Conservation (phyloP, 305 asterid genomes). For the Solanum hybrid region DNA sequence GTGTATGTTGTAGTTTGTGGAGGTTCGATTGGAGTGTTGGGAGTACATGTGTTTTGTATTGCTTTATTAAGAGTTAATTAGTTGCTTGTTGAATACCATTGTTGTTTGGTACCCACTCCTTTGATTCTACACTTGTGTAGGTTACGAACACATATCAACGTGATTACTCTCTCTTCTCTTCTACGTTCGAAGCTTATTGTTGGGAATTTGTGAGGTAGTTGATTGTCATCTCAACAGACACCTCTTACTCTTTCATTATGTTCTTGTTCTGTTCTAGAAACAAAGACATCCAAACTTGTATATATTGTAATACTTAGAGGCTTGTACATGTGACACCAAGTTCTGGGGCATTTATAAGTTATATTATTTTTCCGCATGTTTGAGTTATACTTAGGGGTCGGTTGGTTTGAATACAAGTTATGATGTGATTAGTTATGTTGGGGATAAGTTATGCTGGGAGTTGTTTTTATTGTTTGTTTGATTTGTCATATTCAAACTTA, state of each 20-base stretch:
- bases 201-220: neutral
- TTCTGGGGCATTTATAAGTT: neutral
- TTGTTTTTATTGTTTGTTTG: neutral
- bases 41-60: neutral
- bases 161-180: neutral
- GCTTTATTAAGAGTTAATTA: neutral
- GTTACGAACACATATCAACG: no score
- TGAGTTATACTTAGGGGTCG: neutral
- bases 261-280: neutral
- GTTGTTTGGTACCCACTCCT: neutral
- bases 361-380: neutral
- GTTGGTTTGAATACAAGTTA: neutral
- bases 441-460: neutral
- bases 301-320: neutral
- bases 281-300: neutral
- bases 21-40: neutral
- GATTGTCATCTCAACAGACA: neutral
- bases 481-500: neutral
- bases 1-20: neutral
- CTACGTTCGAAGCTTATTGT: neutral
- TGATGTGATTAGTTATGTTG: neutral
- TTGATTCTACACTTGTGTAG: neutral
- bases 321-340: neutral
- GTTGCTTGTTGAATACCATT: neutral
- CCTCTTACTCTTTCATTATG: neutral